A percentile compares a stretch with the other conserved stretches of the same genome.
Evolutionary conservation across 148 eudicot species (phyloP).

Genomic region (Nyssa sinensis): DNA sequence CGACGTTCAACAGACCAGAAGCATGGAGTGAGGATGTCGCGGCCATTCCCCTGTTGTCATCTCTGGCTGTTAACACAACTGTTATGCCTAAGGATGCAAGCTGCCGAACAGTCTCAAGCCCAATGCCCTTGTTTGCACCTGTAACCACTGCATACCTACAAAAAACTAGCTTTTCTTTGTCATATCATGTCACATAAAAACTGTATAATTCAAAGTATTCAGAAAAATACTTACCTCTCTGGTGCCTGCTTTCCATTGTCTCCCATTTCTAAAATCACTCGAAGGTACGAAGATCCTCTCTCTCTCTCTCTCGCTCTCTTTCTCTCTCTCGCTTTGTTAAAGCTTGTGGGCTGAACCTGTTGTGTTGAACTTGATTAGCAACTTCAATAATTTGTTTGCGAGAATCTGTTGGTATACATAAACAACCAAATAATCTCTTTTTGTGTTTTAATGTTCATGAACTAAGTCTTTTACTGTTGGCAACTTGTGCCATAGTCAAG

Average conservation of each 20-base stretch:
- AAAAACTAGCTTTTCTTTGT: not conserved
- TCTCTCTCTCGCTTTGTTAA: not conserved
- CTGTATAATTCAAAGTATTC: not conserved
- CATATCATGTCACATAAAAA: not conserved
- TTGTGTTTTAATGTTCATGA: too few species aligned
- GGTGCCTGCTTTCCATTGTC: constrained; percentile 10
- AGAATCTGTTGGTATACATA: too few species aligned
- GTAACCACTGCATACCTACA: constrained; percentile 52
- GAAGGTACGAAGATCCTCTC: constrained; percentile 2
- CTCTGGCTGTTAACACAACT: constrained; percentile 48
- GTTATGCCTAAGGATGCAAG: constrained; percentile 35
- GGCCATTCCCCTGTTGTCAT: constrained; percentile 43
- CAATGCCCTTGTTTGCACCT: constrained; percentile 58
- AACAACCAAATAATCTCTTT: too few species aligned
- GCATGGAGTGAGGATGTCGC: constrained; percentile 28
- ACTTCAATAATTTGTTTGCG: too few species aligned
- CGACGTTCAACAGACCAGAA: constrained; percentile 35
- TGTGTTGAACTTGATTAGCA: not conserved
- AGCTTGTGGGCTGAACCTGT: constrained; percentile 5
- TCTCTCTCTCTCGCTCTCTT: too few species aligned
- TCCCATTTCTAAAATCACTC: constrained; percentile 9
- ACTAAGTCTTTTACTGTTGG: too few species aligned
- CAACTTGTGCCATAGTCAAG: too few species aligned
- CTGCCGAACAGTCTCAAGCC: constrained; percentile 47
- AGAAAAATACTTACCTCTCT: constrained; percentile 6